Conservation (phyloP, 257 asterid genomes). For the Gardenia jasminoides region DNA sequence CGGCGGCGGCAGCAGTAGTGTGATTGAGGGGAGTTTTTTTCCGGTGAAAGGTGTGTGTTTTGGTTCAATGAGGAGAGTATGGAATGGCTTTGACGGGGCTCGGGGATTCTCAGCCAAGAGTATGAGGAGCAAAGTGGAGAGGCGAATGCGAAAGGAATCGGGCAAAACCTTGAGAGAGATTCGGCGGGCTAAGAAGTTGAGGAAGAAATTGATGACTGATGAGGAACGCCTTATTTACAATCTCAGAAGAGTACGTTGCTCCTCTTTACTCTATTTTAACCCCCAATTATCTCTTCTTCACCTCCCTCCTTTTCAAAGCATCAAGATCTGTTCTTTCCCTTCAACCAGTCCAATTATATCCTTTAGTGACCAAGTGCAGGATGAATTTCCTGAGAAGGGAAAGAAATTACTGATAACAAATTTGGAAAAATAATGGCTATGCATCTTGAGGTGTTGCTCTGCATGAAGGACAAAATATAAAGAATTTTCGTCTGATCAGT, state of each 20-base stretch:
- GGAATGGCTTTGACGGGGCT: constrained; percentile 48
- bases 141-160: constrained; percentile 73
- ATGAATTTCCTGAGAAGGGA: neutral
- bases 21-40: constrained; percentile 11
- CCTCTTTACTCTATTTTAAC: neutral
- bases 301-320: neutral
- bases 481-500: neutral
- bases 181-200: constrained; percentile 73
- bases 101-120: constrained; percentile 75
- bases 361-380: neutral
- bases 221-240: constrained; percentile 80
- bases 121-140: constrained; percentile 97
- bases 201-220: constrained; percentile 81
- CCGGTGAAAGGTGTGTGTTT: constrained; percentile 13
- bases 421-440: neutral
- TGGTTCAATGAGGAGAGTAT: constrained; percentile 23
- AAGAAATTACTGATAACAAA: neutral
- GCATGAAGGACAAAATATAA: neutral
- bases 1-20: constrained; percentile 13
- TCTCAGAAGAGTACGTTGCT: constrained; percentile 67
- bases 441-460: neutral
- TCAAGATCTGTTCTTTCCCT: neutral
- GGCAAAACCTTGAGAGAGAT: constrained; percentile 79
- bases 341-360: neutral
- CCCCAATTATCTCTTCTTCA: neutral